phyloP scores from a whole-genome alignment of 176 grass and related monocot species.

The Hyparrhenia diplandra region DNA sequence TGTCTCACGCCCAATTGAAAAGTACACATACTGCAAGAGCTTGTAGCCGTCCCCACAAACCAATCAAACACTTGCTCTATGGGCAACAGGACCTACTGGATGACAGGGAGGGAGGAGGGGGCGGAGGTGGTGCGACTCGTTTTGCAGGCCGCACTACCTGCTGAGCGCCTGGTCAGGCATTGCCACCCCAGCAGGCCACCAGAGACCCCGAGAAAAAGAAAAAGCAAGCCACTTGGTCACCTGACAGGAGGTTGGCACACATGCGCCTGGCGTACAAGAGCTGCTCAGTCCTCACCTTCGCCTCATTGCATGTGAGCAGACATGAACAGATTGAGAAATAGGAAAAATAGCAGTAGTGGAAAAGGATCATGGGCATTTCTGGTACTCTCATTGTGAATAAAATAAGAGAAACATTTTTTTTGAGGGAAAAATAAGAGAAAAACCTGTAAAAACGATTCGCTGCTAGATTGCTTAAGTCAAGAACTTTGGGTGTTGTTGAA shows the following conservation, averaged over 20 bases:
- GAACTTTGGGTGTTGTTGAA: neutral
- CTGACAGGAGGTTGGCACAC: neutral
- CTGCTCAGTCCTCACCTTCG: neutral
- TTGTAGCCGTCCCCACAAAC: neutral
- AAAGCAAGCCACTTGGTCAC: neutral
- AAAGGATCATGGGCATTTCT: neutral
- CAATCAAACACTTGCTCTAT: neutral
- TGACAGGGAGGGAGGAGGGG: neutral
- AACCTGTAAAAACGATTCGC: neutral
- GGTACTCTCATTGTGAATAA: neutral
- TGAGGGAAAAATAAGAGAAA: too few relatives aligned
- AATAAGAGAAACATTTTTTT: too few relatives aligned
- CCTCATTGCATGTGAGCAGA: neutral
- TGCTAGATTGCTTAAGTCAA: neutral
- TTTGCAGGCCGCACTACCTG: neutral
- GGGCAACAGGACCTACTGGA: neutral
- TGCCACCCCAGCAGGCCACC: neutral
- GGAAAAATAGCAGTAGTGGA: neutral
- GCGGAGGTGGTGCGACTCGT: neutral
- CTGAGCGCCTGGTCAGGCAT: neutral
- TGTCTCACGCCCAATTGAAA: neutral
- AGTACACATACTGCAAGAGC: neutral
- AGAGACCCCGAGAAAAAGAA: neutral
- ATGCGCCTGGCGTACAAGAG: neutral
- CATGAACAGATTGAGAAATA: neutral